Percentiles rank a stretch among this genome's conserved stretches.
phyloP scores from a whole-genome alignment of 2,329 filamentous ascomycete genomes.

The Alternaria ethzedia region DNA sequence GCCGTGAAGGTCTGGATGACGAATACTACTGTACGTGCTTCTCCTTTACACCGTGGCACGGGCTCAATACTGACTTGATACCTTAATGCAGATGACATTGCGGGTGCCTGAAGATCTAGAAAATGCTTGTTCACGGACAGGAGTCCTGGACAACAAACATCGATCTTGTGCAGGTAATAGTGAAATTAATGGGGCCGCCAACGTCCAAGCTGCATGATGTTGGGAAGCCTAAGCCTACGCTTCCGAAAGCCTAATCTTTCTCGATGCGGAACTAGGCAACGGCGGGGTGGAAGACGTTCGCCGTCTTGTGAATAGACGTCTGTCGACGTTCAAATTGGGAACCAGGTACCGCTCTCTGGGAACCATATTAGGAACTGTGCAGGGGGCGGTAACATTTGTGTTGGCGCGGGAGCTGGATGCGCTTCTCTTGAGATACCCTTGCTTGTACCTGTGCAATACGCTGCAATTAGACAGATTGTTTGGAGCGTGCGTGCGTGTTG shows the following conservation, averaged over 20 bases:
- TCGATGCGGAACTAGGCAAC: background rate
- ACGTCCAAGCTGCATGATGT: background rate
- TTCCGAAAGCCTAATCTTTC: background rate
- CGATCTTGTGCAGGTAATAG: slow-evolving; percentile 3
- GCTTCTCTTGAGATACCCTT: slow-evolving; percentile 38
- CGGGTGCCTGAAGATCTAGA: slow-evolving; percentile 5
- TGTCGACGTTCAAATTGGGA: background rate
- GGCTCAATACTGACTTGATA: background rate
- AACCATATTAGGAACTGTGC: background rate
- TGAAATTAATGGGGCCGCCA: background rate
- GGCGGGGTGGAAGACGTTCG: slow-evolving; percentile 2
- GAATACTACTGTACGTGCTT: slow-evolving; percentile 83
- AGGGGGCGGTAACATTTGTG: background rate
- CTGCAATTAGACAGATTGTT: slow-evolving; percentile 19
- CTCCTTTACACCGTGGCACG: slow-evolving; percentile 16
- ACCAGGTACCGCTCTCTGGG: background rate
- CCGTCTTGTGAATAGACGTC: background rate
- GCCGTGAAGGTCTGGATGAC: slow-evolving; percentile 83
- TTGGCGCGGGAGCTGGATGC: slow-evolving; percentile 9
- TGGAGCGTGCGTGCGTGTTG: slow-evolving; percentile 17
- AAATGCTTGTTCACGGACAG: background rate
- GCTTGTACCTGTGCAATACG: slow-evolving; percentile 21
- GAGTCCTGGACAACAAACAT: slow-evolving; percentile 1
- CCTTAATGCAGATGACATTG: slow-evolving; percentile 12
- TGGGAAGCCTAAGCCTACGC: slow-evolving; percentile 10